A percentile compares a stretch with the other conserved stretches of the same genome.
These are phyloP conservation scores for Aphanoascus verrucosus DNA, from an alignment of 2,329 filamentous ascomycete species.

Conservation along the genomic window DNA sequence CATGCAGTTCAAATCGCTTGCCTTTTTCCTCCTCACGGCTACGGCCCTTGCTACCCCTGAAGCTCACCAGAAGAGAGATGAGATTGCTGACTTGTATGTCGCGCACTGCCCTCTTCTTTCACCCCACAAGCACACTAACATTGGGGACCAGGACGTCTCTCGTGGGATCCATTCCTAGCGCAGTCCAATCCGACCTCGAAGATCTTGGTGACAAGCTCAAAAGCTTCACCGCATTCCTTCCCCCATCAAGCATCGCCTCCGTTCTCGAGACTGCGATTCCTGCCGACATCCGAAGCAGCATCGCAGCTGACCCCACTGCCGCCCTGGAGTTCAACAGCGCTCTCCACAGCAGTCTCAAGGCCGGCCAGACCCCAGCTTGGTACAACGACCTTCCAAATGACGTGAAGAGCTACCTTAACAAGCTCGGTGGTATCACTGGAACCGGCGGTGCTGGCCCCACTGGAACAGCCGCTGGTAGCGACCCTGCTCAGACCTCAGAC, in stretches of 20 bases:
- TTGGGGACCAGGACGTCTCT: not conserved
- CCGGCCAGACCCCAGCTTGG: constrained; percentile 15
- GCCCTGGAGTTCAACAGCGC: constrained; percentile 7
- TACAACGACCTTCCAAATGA: constrained; percentile 13
- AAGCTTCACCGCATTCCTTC: constrained; percentile 7
- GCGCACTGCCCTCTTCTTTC: not conserved
- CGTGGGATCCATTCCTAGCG: not conserved
- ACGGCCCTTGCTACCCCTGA: constrained; percentile 17
- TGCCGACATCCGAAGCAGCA: constrained; percentile 7
- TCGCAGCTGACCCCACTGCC: constrained; percentile 5
- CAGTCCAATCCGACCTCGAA: not conserved
- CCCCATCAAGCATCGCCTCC: constrained; percentile 5
- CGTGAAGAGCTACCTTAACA: constrained; percentile 13
- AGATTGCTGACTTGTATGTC: constrained; percentile 11
- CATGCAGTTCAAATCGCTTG: constrained; percentile 22
- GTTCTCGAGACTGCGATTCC: constrained; percentile 13
- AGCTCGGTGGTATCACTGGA: constrained; percentile 30
- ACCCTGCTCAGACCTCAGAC: constrained; percentile 1
- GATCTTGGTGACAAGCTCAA: constrained; percentile 5
- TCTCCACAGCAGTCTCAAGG: constrained; percentile 14
- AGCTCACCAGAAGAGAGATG: constrained; percentile 10
- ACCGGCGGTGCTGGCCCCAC: not conserved
- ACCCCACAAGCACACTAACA: not conserved
- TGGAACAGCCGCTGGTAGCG: not conserved
- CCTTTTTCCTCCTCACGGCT: constrained; percentile 19